Conservation (phyloP, 257 asterid genomes). For the Nicotiana otophora region DNA sequence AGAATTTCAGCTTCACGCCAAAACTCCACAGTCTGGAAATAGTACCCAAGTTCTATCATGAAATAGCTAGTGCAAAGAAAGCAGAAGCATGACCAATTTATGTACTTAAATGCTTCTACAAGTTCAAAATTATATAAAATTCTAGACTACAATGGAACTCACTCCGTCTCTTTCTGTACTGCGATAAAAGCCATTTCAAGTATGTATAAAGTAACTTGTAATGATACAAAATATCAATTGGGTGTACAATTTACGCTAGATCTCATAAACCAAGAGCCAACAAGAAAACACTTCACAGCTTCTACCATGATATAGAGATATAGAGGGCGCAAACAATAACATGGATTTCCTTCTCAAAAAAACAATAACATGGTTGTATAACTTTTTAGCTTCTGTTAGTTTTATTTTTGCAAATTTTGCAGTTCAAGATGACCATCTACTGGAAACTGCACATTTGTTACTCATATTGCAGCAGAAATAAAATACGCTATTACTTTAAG, state of each 20-base stretch:
- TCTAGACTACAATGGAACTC: background rate
- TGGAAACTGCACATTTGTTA: background rate
- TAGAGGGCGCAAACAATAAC: background rate
- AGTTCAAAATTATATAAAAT: background rate
- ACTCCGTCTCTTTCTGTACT: background rate
- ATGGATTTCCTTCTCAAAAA: background rate
- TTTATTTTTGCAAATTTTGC: background rate
- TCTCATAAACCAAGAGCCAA: background rate
- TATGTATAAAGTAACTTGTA: background rate
- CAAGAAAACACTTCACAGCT: background rate
- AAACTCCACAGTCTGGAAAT: conserved; percentile 14
- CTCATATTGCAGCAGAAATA: background rate
- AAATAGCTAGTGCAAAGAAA: conserved; percentile 7
- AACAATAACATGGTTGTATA: background rate
- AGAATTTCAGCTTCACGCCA: conserved; percentile 23
- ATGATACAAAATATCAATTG: background rate
- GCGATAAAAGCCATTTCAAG: background rate
- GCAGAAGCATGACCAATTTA: background rate
- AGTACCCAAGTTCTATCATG: conserved; percentile 11
- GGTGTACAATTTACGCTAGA: background rate
- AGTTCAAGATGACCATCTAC: background rate
- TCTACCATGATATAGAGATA: background rate
- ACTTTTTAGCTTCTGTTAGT: background rate
- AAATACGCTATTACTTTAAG: background rate
- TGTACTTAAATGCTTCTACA: background rate